Percentiles rank a stretch among this genome's conserved stretches.
phyloP scores from a whole-genome alignment of 352 stramenopile genomes.

The Globisporangium irregulare region DNA sequence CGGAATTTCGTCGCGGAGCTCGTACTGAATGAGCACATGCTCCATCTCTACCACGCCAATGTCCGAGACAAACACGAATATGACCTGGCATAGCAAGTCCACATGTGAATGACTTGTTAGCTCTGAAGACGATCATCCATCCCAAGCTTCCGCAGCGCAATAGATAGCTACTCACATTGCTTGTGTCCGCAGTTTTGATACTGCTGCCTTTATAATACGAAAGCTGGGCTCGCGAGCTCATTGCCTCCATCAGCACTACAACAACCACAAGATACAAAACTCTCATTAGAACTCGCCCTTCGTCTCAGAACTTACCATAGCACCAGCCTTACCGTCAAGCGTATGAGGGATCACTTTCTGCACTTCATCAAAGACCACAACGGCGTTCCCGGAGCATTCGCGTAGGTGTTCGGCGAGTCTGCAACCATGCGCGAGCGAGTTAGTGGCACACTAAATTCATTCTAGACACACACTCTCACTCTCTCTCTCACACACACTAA shows the following conservation, averaged over 20 bases:
- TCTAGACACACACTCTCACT: no score
- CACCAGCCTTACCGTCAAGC: constrained; percentile 58
- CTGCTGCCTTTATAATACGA: constrained; percentile 73
- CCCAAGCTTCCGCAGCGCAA: neutral
- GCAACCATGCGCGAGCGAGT: neutral
- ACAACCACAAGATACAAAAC: constrained; percentile 1
- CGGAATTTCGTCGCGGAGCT: constrained; percentile 65
- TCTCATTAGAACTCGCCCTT: neutral
- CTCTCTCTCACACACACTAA: no score
- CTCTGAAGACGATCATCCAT: neutral
- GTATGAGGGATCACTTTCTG: constrained; percentile 90
- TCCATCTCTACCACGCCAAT: constrained; percentile 86
- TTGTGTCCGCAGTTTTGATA: constrained; percentile 63
- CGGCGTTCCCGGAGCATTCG: constrained; percentile 78
- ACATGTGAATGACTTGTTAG: neutral
- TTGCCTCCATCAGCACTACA: constrained; percentile 70
- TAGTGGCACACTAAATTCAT: no score
- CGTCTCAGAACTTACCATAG: neutral
- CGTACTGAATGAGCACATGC: constrained; percentile 79
- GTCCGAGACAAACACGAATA: constrained; percentile 89
- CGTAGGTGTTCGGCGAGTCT: constrained; percentile 80
- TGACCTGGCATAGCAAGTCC: constrained; percentile 38
- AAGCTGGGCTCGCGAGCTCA: constrained; percentile 68
- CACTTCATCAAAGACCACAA: constrained; percentile 91
- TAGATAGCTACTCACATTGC: constrained; percentile 44